Base-by-base conservation (phyloP, 352 stramenopile genomes). In the Pythium plurisporium region DNA sequence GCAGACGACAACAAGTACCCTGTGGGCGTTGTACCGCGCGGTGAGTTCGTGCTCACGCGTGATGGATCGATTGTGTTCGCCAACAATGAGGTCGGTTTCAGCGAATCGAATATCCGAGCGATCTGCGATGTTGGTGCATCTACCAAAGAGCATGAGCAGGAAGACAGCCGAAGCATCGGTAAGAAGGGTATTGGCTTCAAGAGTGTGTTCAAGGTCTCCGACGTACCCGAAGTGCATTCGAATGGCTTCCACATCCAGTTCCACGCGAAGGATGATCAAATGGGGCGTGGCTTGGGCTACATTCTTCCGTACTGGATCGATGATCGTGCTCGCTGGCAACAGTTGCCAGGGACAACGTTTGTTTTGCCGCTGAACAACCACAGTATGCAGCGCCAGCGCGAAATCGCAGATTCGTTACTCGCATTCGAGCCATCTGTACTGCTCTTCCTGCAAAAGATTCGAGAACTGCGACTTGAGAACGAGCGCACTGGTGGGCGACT, bases 141-240 rank as follows among this genome's bases (percentile, higher is more conserved):
- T 23, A 95, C 87, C 0, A 95, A 95, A 48, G 64, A 72, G 23
- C 27, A 67, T 1, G 53, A 67, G 25, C 22, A 52, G 2, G 34
- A 68, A 62, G 17, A 48, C 12, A 42, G 50, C 5, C 15, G 68
- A 2, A 93, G 84, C 59, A 96, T 96, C n/a, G 85, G 87, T 27
- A 91, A 92, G 56, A 96, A 96, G 53, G 87, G 87, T 3, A 96
- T 96, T 43, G 87, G 85, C 22, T 96, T 96, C 55, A 96, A 96
- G 65, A 94, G 83, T n/a, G 87, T 96, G 4, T 96, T 96, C 67
- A 91, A 91, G 56, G 79, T 96, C 20, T 91, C 85, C 0, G 76
- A 94, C 37, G 58, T 64, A 1, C 87, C 87, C 1, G 73, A 96
- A 33, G 82, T 96, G 31, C 87, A 96, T 62, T 95, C 85, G 41